Evolutionary conservation across 2,329 filamentous ascomycete species (phyloP).

Genomic region (Cladosporium oxysporum): DNA sequence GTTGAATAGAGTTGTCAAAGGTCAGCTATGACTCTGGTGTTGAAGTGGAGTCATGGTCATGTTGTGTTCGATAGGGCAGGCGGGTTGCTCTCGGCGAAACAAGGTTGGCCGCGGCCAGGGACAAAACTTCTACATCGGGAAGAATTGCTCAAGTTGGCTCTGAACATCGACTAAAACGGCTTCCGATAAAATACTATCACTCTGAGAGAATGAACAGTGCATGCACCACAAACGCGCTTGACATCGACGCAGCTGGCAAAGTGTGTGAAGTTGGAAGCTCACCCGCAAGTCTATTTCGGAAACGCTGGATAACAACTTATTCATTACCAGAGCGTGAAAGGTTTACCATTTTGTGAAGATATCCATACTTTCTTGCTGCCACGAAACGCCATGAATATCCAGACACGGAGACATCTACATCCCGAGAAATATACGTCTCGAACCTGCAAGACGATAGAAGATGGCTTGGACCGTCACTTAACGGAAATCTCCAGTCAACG

Average conservation of each 20-base stretch:
- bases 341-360: not conserved
- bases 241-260: not conserved
- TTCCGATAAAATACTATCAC: not conserved
- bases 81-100: not conserved
- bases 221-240: not conserved
- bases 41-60: not conserved
- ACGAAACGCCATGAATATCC: not conserved
- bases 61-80: not conserved
- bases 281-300: not conserved
- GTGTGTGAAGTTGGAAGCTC: not conserved
- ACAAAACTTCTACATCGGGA: slow-evolving; percentile 4
- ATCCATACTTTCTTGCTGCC: not conserved
- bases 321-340: not conserved
- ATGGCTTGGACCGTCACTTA: not conserved
- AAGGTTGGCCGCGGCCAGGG: slow-evolving; percentile 5
- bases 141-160: not conserved
- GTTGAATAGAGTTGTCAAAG: not conserved
- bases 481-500: not conserved
- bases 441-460: not conserved
- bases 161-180: not conserved
- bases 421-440: not conserved
- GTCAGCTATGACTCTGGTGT: not conserved
- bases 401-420: not conserved
- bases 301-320: no score
- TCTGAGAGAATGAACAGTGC: not conserved